Base-by-base conservation (phyloP, 2,329 filamentous ascomycete genomes). In the Pseudogymnoascus sp. region DNA sequence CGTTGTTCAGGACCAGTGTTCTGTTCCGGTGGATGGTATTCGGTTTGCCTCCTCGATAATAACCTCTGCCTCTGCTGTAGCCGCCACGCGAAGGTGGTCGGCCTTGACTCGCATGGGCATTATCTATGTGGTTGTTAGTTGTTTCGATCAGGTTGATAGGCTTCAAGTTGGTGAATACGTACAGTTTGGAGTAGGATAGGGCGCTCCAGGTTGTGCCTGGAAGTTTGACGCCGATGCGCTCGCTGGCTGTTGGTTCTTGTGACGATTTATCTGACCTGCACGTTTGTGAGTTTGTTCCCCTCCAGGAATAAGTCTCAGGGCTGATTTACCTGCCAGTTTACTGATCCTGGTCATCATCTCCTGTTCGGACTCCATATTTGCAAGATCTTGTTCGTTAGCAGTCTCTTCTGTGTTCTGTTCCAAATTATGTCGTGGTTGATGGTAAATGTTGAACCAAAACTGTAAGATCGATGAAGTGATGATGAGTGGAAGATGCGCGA, bases 191-290 rank as follows among this genome's bases (percentile, higher is more conserved):
- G 61, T 54, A 18, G 61, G 61, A 62, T 62, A 62, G 12, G 61
- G 61, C 16, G 61, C 65, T 57, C 68, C 61, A n/a, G 61, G 61
- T 60, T 63, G 51, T 16, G 51, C 34, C 26, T 63, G 45, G n/a
- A 36, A 39, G 42, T 10, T 57, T 79, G 77, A 66, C 83, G 75
- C 10, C 78, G 79, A 65, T 81, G 77, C 73, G 75, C 66, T 26
- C 26, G 26, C 59, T 62, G 59, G 54, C 26, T 83, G 81, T 67
- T 87, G 83, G 67, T 83, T 89, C 74, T 90, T 92, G 77, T 90
- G 87, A 62, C 86, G 85, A 73, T 92, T 92, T 73, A 95, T 93
- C 75, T 90, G 87, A 68, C 88, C 89, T 91, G 67, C 8, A 40
- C 62, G 34, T 16, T 26, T 47, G 67, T 60, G 47, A 63, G 60